phyloP scores from a whole-genome alignment of 2,329 filamentous ascomycete species.

The Talaromyces piceae region DNA sequence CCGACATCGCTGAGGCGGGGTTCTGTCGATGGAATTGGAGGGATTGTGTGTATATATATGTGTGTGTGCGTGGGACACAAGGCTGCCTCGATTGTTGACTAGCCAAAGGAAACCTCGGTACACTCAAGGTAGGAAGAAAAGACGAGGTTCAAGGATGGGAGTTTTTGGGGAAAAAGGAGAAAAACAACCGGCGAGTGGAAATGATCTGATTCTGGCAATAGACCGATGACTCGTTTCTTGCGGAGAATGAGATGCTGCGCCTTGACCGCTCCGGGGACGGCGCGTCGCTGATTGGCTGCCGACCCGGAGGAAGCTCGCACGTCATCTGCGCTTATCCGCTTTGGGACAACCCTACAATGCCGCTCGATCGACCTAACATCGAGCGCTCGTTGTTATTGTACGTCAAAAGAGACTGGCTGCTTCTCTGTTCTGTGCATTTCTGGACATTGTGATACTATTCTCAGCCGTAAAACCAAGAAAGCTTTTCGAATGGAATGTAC shows the following conservation, averaged over 20 bases:
- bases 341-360: not conserved
- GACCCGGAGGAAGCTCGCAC: constrained; percentile 13
- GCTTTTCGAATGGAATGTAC: constrained; percentile 12
- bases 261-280: constrained; percentile 5
- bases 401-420: too few relatives aligned
- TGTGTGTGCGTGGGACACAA: too few relatives aligned
- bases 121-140: not conserved
- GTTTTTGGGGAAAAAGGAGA: not conserved
- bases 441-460: too few relatives aligned
- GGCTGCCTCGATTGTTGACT: too few relatives aligned
- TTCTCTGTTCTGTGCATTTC: too few relatives aligned
- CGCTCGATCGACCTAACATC: not conserved
- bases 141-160: too few relatives aligned
- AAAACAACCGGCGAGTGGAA: not conserved
- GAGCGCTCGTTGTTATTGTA: not conserved
- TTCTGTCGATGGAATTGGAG: constrained; percentile 11
- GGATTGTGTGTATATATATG: not conserved
- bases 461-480: constrained; percentile 10
- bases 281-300: constrained; percentile 16
- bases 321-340: constrained; percentile 15
- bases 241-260: constrained; percentile 5
- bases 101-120: too few relatives aligned
- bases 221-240: constrained; percentile 4
- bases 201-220: not conserved
- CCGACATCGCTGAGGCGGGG: constrained; percentile 33